Percentiles rank a stretch among this genome's conserved stretches.
These are phyloP conservation scores for Aspergillus awamori DNA, from an alignment of 2,329 filamentous ascomycete genomes.

Conservation along the genomic window DNA sequence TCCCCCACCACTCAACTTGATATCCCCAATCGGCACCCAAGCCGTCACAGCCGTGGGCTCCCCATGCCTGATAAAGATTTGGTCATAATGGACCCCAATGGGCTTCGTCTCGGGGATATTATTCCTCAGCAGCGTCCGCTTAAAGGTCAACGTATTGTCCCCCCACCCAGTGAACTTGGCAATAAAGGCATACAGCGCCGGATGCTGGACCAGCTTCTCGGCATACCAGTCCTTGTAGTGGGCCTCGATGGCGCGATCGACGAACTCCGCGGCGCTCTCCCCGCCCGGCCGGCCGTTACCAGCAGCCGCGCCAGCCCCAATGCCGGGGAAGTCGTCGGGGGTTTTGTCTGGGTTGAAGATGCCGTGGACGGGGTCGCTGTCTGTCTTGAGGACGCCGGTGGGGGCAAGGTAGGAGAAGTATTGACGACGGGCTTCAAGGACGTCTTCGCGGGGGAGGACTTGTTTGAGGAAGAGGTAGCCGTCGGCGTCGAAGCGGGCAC, in stretches of 20 bases:
- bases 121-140: slow-evolving; percentile 58
- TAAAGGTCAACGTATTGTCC: slow-evolving; percentile 49
- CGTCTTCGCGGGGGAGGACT: slow-evolving; percentile 56
- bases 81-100: slow-evolving; percentile 64
- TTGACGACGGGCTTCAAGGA: slow-evolving; percentile 53
- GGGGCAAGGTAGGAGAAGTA: slow-evolving; percentile 60
- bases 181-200: slow-evolving; percentile 53
- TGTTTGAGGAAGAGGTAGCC: slow-evolving; percentile 61
- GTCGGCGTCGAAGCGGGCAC: slow-evolving; percentile 51
- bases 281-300: slow-evolving; percentile 52
- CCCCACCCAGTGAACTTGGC: slow-evolving; percentile 59
- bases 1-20: slow-evolving; percentile 58
- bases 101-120: slow-evolving; percentile 61
- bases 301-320: slow-evolving; percentile 54
- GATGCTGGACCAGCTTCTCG: slow-evolving; percentile 58
- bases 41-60: slow-evolving; percentile 59
- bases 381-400: slow-evolving; percentile 60
- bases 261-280: slow-evolving; percentile 48
- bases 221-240: slow-evolving; percentile 58
- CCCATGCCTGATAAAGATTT: slow-evolving; percentile 60
- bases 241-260: slow-evolving; percentile 57
- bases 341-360: slow-evolving; percentile 54
- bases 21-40: slow-evolving; percentile 61
- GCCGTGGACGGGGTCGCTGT: slow-evolving; percentile 55
- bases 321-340: slow-evolving; percentile 53